Base-by-base conservation (phyloP, 805 yeast species). In the Crinitomyces ghanaensis region DNA sequence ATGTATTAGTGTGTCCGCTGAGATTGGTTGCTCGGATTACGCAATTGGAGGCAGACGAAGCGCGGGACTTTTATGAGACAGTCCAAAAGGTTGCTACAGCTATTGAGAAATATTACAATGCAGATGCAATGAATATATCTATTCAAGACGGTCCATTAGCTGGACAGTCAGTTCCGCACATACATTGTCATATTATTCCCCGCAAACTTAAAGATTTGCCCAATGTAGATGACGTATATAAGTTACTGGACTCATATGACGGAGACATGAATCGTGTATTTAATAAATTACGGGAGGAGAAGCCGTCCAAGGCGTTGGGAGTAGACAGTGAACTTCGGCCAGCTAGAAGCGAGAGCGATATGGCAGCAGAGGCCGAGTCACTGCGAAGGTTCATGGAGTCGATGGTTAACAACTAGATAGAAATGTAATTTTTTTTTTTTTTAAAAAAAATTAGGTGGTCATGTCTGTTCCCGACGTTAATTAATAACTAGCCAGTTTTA, bases 71-170 rank as follows among this genome's bases (percentile, higher is more conserved):
- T 54, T 84, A 85, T 66, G 55, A 56, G 16, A 73, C 94, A 0
- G 60, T 91, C 6, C 95, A 82, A 44, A 49, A 68, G 30, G 66
- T 91, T 0, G 76, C 84, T 40, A 57, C 60, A 34, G 78, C 85
- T 41, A 74, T 91, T 11, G 75, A 68, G 42, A 49, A 64, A 37
- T 60, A 66, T 8, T 91, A 76, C 53, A 66, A 74, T 22, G 93
- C 95, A 2, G 93, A 86, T 45, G 65, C 94, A 1, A 50, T 85
- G 39, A 93, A 93, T 51, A 68, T 91, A 25, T 88, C 96, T 7
- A 83, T 93, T 38, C 99, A 91, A 54, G 99, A 91, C 53, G 98
- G 98, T 0, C 81, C 85, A 0, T 84, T 84, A 31, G 88, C 96
- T 1, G 98, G 98, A 3, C 98, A 91, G 53, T 72, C 86, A n/a